Evolutionary conservation across 805 yeast genomes (phyloP), one percentile per base, ranked within the genome.

Genomic region (Candida montana): DNA sequence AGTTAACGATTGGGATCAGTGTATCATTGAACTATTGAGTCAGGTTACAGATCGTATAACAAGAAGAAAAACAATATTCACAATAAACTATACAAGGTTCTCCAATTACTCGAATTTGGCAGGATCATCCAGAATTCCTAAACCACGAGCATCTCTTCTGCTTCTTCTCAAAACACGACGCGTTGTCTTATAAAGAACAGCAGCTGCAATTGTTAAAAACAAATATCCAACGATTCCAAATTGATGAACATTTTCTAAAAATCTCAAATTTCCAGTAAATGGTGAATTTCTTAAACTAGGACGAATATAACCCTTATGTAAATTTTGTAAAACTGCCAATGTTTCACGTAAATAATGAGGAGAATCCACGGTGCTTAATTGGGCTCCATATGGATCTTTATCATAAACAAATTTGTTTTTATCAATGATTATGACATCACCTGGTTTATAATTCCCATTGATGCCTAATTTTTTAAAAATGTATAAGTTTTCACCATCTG

Each of bases 381-480:
- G 37, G 0, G 54, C 45, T 0, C 81, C 83, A 20, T 44, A 41
- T 4, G 62, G 41, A 46, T 62, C 66, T 2, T 35, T 44, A 30
- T 62, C 65, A 46, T 63, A 65, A 44, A 54, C 69, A 44, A 59
- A 51, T 40, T 49, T 64, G 50, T 43, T 47, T 47, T 59, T 66
- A 57, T 64, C 73, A 27, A 81, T 60, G 2, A 84, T 58, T 2
- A 84, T 52, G 0, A 76, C 65, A 55, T 83, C 86, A 6, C 90
- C 91, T 12, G 17, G 30, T 5, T 13, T 16, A 21, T 13, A 21
- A n/a, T 15, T 13, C n/a, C 24, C 10, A 10, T 9, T 11, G 7
- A 30, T 16, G 4, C 39, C 39, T 6, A 36, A 7, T 6, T 36
- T 24, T 16, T 21, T 11, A 4, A 36, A 15, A 5, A 36, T 5